Evolutionary conservation across 2,329 filamentous ascomycete species (phyloP).

Genomic region (Fusarium sp.): DNA sequence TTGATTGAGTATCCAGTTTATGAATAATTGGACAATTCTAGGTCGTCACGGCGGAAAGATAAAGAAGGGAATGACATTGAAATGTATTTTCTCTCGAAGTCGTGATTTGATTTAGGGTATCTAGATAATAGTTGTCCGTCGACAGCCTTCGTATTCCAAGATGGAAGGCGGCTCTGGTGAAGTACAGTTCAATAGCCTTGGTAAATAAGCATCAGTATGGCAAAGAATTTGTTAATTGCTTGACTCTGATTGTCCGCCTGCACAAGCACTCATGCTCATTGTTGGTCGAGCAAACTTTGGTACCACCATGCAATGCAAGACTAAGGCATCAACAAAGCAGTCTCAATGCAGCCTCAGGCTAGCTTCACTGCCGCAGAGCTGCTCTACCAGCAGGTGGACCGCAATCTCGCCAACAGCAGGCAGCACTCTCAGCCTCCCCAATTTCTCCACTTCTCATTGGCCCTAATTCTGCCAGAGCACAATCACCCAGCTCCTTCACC

Average conservation of each 20-base stretch:
- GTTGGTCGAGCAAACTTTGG: neutral
- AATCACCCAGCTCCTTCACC: slow-evolving; percentile 26
- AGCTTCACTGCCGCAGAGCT: neutral
- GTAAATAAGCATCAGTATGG: neutral
- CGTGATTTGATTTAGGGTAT: neutral
- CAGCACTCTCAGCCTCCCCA: slow-evolving; percentile 22
- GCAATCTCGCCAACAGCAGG: slow-evolving; percentile 12
- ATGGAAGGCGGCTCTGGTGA: neutral
- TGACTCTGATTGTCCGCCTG: neutral
- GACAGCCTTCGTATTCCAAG: neutral
- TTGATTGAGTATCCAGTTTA: neutral
- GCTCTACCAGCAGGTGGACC: slow-evolving; percentile 6
- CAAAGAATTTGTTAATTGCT: neutral
- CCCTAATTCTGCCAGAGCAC: slow-evolving; percentile 22
- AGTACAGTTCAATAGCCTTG: neutral
- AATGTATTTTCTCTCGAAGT: neutral
- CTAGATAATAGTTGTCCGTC: neutral
- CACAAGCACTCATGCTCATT: neutral
- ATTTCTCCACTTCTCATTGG: slow-evolving; percentile 9
- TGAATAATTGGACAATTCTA: neutral
- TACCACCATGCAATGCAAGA: neutral
- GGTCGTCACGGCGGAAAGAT: neutral
- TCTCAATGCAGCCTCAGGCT: slow-evolving; percentile 10
- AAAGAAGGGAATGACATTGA: neutral
- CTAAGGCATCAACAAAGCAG: neutral